Conservation (phyloP, 148 eudicot species). For the Cornus kousa region DNA sequence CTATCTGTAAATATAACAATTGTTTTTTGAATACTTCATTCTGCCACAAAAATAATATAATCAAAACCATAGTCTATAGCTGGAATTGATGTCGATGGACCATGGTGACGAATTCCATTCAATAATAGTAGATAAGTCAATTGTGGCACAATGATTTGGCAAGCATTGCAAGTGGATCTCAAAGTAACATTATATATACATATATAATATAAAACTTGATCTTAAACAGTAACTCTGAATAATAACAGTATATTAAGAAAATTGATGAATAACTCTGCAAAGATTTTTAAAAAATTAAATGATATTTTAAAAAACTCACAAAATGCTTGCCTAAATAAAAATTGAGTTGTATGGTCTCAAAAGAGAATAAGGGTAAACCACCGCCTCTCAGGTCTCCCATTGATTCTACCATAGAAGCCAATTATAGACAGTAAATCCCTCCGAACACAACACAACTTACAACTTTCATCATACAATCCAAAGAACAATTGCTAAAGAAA, state of each 20-base stretch:
- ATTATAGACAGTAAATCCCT: too few species aligned
- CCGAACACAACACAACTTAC: too few species aligned
- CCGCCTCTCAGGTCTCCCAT: too few species aligned
- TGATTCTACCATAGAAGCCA: too few species aligned
- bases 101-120: background rate
- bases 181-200: too few species aligned
- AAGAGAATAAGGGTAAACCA: too few species aligned
- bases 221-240: background rate
- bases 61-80: background rate
- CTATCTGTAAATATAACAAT: constrained; percentile 65
- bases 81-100: background rate
- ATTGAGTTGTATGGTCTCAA: background rate
- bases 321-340: too few species aligned
- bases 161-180: background rate
- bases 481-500: background rate
- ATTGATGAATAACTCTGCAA: background rate
- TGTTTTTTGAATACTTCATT: constrained; percentile 1
- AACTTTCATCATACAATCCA: too few species aligned
- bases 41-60: background rate
- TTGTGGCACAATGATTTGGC: background rate
- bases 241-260: background rate
- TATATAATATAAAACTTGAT: background rate
- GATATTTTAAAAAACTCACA: too few species aligned
- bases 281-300: background rate
- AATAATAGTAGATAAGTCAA: too few species aligned